These are phyloP conservation scores for Fraxinus platypoda DNA, from an alignment of 305 asterid species.

Conservation along the genomic window DNA sequence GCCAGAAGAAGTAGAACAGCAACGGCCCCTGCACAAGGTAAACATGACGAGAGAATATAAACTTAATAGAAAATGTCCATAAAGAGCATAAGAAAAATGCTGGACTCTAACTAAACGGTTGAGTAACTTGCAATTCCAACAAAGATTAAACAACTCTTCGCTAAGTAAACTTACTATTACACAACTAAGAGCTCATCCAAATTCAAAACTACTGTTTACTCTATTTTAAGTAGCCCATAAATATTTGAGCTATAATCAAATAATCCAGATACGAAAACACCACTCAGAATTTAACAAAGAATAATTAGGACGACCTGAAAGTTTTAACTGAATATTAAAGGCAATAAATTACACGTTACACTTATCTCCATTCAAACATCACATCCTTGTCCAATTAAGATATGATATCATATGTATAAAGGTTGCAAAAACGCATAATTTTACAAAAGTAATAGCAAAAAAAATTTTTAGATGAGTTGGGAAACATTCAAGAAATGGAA, in stretches of 20 bases:
- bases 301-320: background rate
- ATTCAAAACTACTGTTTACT: background rate
- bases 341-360: background rate
- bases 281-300: background rate
- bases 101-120: background rate
- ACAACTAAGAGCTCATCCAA: background rate
- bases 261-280: background rate
- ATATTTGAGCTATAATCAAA: background rate
- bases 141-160: background rate
- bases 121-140: background rate
- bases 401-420: background rate
- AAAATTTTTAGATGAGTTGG: background rate
- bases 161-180: background rate
- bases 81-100: background rate
- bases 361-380: background rate
- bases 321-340: background rate
- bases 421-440: background rate
- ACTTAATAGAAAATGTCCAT: constrained; percentile 11
- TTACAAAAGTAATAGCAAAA: background rate
- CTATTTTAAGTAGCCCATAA: background rate
- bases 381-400: background rate
- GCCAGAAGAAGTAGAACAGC: constrained; percentile 94
- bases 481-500: background rate
- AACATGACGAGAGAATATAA: constrained; percentile 19
- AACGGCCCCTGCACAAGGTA: constrained; percentile 78